These are phyloP conservation scores for Glarea lozoyensis DNA, from an alignment of 495 filamentous ascomycete genomes.

Conservation along the genomic window DNA sequence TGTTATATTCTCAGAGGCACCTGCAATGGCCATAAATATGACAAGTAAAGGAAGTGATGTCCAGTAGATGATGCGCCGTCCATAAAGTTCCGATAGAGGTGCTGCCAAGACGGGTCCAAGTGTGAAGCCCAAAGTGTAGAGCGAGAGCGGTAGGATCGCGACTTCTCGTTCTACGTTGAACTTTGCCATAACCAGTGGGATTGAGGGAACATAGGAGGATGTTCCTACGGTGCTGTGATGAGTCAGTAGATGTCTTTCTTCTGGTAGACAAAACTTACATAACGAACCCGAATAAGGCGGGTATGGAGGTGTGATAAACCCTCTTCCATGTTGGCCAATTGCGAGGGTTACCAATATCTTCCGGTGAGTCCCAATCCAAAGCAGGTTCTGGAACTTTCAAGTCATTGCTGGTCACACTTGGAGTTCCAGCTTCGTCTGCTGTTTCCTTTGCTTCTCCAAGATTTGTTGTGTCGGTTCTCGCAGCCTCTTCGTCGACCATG, in stretches of 20 bases:
- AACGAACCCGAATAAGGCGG: conserved; percentile 28
- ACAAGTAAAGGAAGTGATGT: conserved; percentile 42
- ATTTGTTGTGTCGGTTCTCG: not conserved
- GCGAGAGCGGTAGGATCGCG: conserved; percentile 31
- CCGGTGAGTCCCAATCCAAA: conserved; percentile 13
- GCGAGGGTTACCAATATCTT: conserved; percentile 28
- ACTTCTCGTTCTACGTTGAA: conserved; percentile 10
- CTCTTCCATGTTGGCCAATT: conserved; percentile 34
- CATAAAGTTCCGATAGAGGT: conserved; percentile 58
- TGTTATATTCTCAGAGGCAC: conserved; percentile 44
- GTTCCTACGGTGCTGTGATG: conserved; percentile 9
- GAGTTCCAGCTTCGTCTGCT: not conserved
- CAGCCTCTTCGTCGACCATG: not conserved
- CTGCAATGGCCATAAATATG: conserved; percentile 47
- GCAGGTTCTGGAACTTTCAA: not conserved
- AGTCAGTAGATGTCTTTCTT: not conserved
- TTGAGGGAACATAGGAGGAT: conserved; percentile 13
- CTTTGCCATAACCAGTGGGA: conserved; percentile 8
- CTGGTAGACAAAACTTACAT: conserved; percentile 15
- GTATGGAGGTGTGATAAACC: conserved; percentile 24
- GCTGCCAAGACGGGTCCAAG: conserved; percentile 49
- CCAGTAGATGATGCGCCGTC: conserved; percentile 48
- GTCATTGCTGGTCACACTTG: not conserved
- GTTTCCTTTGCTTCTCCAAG: not conserved
- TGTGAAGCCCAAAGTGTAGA: conserved; percentile 70